Percentiles rank a stretch among this genome's conserved stretches.
Conservation (phyloP, 371 early-diverging fungal species). For the Mucor sp. region DNA sequence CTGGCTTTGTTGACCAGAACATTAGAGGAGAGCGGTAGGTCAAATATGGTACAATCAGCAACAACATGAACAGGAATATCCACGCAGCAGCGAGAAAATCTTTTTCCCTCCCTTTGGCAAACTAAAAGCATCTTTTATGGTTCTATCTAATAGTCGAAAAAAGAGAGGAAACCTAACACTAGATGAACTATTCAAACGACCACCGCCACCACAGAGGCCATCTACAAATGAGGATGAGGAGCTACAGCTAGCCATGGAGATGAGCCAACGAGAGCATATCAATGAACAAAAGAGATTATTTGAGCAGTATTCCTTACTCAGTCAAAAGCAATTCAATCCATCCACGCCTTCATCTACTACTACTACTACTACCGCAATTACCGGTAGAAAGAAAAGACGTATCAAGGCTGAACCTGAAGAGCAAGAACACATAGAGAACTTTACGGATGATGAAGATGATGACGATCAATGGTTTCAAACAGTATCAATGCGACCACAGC, state of each 20-base stretch:
- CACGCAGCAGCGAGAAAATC: not conserved
- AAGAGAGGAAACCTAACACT: not conserved
- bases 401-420: not conserved
- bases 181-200: not conserved
- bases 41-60: not conserved
- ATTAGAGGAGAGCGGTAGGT: not conserved
- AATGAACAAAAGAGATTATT: conserved; percentile 19
- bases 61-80: not conserved
- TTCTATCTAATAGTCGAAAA: not conserved
- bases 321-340: not conserved
- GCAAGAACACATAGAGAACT: not conserved
- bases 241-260: conserved; percentile 6
- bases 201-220: too few relatives aligned
- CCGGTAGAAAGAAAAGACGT: not conserved
- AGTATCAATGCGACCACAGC: conserved; percentile 12
- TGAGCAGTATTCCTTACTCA: not conserved
- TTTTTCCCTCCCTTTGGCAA: not conserved
- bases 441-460: conserved; percentile 1
- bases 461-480: conserved; percentile 27
- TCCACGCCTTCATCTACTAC: not conserved
- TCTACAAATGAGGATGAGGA: conserved; percentile 6
- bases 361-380: too few relatives aligned
- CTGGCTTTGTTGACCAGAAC: not conserved
- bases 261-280: conserved; percentile 22
- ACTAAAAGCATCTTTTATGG: not conserved